Evolutionary conservation across 2,329 filamentous ascomycete genomes (phyloP), one percentile per base, ranked within the genome.

Genomic region (Pyrenochaeta sp.): DNA sequence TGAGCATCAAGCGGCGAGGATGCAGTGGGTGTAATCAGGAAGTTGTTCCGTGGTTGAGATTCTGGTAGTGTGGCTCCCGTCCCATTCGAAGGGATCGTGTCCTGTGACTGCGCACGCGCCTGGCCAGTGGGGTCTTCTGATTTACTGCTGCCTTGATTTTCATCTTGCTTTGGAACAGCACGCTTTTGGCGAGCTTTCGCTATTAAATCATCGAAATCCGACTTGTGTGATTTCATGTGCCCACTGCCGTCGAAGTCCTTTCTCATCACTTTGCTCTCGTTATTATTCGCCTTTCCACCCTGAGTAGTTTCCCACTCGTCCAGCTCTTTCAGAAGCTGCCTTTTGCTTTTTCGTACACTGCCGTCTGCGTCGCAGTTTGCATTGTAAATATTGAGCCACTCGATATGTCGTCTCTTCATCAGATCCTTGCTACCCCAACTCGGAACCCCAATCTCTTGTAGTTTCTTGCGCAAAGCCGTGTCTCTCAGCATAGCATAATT

Each of bases 341-440:
- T 64, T 52, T 89, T 90, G 8, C 78, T 77, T 65, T 87, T 88
- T 5, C 61, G 50, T 13, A 58, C 50, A 0, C 90, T 90, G 2
- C 77, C 76, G 23, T 81, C 82, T 2, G 92, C 88, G 70, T 99
- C 94, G 72, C 91, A 96, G 67, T 99, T 99, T 8, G 95, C 89
- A 69, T 99, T 99, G 88, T 90, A 96, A 13, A 99, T 74, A 24
- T 94, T 96, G 37, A 94, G 81, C 92, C 92, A 99, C 71, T 99
- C 94, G 17, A 83, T 89, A 63, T 97, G 92, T 13, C 95, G 83
- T 54, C 81, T 82, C 66, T 93, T 87, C 40, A 97, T 77, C 1
- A 92, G 77, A 31, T 80, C 75, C 31, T 87, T 87, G 1, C 80
- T 72, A 1, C 94, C 94, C 47, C 75, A 78, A 7, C 79, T 81